Conservation (phyloP, 768 basidiomycete genomes). For the Pisolithus microcarpus region DNA sequence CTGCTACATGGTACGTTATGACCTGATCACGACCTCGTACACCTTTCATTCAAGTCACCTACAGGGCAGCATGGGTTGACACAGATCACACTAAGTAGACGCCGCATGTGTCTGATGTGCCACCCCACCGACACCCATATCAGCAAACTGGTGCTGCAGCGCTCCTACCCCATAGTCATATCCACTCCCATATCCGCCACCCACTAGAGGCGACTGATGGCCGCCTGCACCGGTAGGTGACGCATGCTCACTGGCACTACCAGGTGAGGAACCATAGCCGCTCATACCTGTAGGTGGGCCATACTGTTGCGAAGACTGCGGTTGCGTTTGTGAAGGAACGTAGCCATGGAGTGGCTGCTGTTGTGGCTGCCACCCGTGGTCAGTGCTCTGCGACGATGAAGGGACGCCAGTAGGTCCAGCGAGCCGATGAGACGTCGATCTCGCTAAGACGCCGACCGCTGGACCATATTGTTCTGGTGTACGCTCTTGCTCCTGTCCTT, state of each 20-base stretch:
- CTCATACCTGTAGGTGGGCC: conserved; percentile 1
- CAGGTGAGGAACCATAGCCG: conserved; percentile 6
- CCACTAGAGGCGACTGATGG: conserved; percentile 8
- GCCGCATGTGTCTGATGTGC: conserved; percentile 17
- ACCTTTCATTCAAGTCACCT: background rate
- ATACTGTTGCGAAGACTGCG: conserved; percentile 12
- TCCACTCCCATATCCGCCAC: conserved; percentile 9
- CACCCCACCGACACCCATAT: conserved; percentile 20
- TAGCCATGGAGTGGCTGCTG: conserved; percentile 13
- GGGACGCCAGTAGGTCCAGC: background rate
- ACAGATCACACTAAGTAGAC: conserved; percentile 6
- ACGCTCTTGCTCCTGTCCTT: background rate
- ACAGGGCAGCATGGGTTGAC: conserved; percentile 1
- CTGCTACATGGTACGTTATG: too few species aligned
- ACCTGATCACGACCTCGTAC: too few species aligned
- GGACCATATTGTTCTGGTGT: conserved; percentile 3
- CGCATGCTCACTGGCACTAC: conserved; percentile 17
- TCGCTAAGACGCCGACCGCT: background rate
- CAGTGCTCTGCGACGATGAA: background rate
- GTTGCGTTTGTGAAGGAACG: conserved; percentile 6
- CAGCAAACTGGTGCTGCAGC: conserved; percentile 26
- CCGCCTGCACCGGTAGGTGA: conserved; percentile 6
- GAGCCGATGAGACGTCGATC: background rate
- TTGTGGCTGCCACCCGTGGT: background rate
- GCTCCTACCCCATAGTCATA: conserved; percentile 19